Conservation (phyloP, 192 early-diverging fungal species). For the Spizellomyces punctatus region DNA sequence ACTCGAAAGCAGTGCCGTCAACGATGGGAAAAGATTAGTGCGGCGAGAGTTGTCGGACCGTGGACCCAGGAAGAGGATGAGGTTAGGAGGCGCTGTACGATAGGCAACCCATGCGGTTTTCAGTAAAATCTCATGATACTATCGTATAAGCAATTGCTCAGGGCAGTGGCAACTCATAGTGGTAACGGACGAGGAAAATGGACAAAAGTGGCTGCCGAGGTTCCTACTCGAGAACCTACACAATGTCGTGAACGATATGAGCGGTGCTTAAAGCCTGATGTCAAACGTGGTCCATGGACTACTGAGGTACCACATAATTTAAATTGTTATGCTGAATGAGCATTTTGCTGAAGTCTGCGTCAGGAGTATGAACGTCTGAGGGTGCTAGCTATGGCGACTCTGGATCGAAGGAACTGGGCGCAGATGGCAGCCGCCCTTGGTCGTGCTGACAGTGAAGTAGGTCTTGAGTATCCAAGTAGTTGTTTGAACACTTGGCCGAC, state of each 20-base stretch:
- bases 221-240: neutral
- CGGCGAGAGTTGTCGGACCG: neutral
- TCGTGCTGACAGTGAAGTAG: too few relatives aligned
- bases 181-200: neutral
- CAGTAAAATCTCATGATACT: neutral
- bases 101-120: too few relatives aligned
- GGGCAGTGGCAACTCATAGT: neutral
- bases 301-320: neutral
- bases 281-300: conserved; percentile 1
- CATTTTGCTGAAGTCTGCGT: too few relatives aligned
- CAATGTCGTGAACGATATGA: conserved; percentile 10
- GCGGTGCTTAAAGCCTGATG: neutral
- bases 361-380: too few relatives aligned
- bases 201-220: neutral
- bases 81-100: neutral
- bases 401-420: too few relatives aligned
- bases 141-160: neutral
- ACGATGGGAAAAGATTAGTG: neutral
- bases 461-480: too few relatives aligned
- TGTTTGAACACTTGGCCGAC: too few relatives aligned
- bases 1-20: conserved; percentile 1
- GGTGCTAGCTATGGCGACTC: too few relatives aligned
- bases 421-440: too few relatives aligned
- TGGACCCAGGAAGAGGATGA: conserved; percentile 4
- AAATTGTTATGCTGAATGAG: too few relatives aligned